Evolutionary conservation across 106 monocot species (phyloP).

Genomic region (Acorus gramineus): DNA sequence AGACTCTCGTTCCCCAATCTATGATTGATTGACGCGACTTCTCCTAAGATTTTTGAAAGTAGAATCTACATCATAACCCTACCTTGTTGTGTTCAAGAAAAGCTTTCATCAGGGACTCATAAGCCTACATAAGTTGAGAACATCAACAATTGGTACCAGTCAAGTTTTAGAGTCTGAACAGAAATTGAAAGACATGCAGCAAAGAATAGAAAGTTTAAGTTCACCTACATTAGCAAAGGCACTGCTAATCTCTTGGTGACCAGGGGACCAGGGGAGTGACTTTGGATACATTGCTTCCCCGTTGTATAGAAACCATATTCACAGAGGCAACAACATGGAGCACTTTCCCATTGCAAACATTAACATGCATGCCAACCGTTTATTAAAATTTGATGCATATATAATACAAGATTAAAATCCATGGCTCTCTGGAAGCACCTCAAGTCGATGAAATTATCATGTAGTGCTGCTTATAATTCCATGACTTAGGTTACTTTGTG

Average conservation of each 20-base stretch:
- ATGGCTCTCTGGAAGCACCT: too few species aligned
- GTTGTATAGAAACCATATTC: conserved; percentile 54
- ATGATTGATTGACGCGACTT: too few species aligned
- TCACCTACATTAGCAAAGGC: conserved; percentile 72
- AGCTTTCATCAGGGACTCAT: conserved; percentile 82
- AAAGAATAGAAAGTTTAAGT: neutral
- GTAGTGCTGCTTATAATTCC: too few species aligned
- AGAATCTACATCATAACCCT: too few species aligned
- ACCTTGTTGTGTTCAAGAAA: conserved; percentile 98
- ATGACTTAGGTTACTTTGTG: too few species aligned
- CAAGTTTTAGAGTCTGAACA: neutral
- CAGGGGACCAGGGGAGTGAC: conserved; percentile 61
- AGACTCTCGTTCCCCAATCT: too few species aligned
- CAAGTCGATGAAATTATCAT: too few species aligned
- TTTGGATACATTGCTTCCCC: conserved; percentile 43
- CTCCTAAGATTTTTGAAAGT: too few species aligned
- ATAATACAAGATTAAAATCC: neutral
- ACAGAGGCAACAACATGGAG: conserved; percentile 43
- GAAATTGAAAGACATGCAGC: neutral
- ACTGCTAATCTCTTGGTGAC: conserved; percentile 79
- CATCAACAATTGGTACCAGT: neutral
- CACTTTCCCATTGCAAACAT: conserved; percentile 90
- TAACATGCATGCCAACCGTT: conserved; percentile 40
- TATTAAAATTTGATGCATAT: neutral
- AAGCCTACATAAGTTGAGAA: conserved; percentile 55